These are phyloP conservation scores for Zea luxurians DNA, from an alignment of 176 grass and related monocot genomes.

Conservation along the genomic window DNA sequence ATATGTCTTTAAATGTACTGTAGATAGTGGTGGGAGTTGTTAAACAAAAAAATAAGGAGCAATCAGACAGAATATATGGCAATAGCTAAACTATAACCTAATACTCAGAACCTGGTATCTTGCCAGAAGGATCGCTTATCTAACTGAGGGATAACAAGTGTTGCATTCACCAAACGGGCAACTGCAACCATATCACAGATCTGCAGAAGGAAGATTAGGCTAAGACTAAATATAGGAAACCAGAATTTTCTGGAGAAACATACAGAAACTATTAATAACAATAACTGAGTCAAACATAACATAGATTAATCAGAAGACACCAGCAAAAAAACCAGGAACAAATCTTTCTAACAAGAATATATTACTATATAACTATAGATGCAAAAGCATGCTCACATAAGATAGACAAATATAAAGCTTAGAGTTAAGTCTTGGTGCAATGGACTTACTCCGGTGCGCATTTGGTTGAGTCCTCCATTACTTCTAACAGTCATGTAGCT, in stretches of 20 bases:
- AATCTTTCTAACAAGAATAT: not conserved
- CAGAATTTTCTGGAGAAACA: not conserved
- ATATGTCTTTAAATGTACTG: conserved; percentile 88
- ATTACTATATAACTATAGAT: not conserved
- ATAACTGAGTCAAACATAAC: conserved; percentile 1
- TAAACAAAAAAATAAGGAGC: conserved; percentile 16
- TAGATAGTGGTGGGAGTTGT: conserved; percentile 14
- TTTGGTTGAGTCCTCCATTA: conserved; percentile 97
- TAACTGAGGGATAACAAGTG: conserved; percentile 89
- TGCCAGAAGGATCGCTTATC: conserved; percentile 98
- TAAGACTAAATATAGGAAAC: conserved; percentile 9
- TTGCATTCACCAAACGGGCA: conserved; percentile 86
- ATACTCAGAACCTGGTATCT: conserved; percentile 69
- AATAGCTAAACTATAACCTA: conserved; percentile 8
- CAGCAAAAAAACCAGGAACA: not conserved
- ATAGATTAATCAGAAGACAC: conserved; percentile 24
- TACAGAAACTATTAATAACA: conserved; percentile 6
- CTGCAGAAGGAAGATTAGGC: conserved; percentile 42
- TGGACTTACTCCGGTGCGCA: conserved; percentile 93
- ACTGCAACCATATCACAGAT: conserved; percentile 98
- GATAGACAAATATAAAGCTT: conserved; percentile 10
- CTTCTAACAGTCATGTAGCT: conserved; percentile 88
- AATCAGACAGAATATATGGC: conserved; percentile 7
- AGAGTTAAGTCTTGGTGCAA: conserved; percentile 1
- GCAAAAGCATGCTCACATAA: conserved; percentile 11